Conservation (phyloP, 768 basidiomycete species). For the Podaxis carcinomalis region DNA sequence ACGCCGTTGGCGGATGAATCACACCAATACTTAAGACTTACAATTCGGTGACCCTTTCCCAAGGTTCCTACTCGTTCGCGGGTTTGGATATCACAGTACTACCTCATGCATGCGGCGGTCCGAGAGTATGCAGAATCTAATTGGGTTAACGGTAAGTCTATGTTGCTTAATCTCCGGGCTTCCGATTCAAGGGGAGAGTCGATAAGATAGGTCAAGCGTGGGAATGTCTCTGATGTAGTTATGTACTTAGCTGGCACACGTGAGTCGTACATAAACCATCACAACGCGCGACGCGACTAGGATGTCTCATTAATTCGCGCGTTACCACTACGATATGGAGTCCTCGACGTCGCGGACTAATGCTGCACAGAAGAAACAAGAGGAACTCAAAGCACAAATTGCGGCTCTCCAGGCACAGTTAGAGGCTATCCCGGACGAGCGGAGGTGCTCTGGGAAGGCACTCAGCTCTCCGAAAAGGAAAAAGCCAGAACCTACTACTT, state of each 20-base stretch:
- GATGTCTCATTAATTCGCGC: background rate
- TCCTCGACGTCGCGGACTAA: constrained; percentile 42
- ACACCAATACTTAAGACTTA: constrained; percentile 23
- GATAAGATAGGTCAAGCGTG: constrained; percentile 23
- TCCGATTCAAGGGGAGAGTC: constrained; percentile 16
- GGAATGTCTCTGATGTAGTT: background rate
- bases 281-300: constrained; percentile 15
- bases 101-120: constrained; percentile 1
- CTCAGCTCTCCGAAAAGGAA: constrained; percentile 47
- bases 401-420: constrained; percentile 53
- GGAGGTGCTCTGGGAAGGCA: constrained; percentile 11
- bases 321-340: constrained; percentile 38
- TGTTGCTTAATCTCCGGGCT: constrained; percentile 12
- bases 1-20: constrained; percentile 21
- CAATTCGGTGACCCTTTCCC: constrained; percentile 27
- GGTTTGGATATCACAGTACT: background rate
- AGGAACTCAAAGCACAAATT: constrained; percentile 52
- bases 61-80: constrained; percentile 16
- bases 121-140: background rate
- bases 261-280: constrained; percentile 9
- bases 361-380: constrained; percentile 37
- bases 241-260: background rate
- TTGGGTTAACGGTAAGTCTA: constrained; percentile 4
- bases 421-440: constrained; percentile 26
- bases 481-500: constrained; percentile 30